phyloP scores from a whole-genome alignment of 225 moss, liverwort and hornwort genomes.

The Pseudoscleropodium purum region DNA sequence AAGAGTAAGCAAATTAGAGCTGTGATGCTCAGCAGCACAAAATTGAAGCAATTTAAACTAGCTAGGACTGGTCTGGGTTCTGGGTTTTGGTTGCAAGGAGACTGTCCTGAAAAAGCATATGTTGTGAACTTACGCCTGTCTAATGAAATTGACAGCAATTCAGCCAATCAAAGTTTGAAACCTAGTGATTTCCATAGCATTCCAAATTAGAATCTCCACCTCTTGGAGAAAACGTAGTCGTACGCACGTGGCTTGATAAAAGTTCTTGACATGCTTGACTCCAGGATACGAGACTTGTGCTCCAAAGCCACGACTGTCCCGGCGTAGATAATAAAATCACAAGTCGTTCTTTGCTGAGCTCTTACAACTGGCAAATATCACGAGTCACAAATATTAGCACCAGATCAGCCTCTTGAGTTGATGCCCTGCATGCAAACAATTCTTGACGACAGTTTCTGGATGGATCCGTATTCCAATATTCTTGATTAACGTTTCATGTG shows the following conservation, averaged over 20 bases:
- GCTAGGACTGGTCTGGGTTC: no score
- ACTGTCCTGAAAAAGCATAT: not conserved
- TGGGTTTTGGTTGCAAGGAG: no score
- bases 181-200: not conserved
- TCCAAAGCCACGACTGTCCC: constrained; percentile 16
- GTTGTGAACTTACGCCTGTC: no score
- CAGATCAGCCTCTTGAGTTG: not conserved
- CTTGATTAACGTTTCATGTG: not conserved
- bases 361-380: not conserved
- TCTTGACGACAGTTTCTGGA: not conserved
- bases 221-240: not conserved
- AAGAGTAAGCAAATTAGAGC: not conserved
- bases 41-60: no score
- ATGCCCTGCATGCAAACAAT: not conserved
- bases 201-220: not conserved
- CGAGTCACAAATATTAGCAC: not conserved
- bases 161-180: not conserved
- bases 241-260: not conserved
- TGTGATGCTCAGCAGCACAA: not conserved
- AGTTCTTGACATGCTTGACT: not conserved
- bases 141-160: no score
- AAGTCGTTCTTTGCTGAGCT: constrained; percentile 21
- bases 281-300: constrained; percentile 2
- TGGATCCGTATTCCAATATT: no score
- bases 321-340: constrained; percentile 13